Percentiles rank a stretch among this genome's conserved stretches.
Conservation (phyloP, 2,329 filamentous ascomycete species). For the Colletotrichum lentis region DNA sequence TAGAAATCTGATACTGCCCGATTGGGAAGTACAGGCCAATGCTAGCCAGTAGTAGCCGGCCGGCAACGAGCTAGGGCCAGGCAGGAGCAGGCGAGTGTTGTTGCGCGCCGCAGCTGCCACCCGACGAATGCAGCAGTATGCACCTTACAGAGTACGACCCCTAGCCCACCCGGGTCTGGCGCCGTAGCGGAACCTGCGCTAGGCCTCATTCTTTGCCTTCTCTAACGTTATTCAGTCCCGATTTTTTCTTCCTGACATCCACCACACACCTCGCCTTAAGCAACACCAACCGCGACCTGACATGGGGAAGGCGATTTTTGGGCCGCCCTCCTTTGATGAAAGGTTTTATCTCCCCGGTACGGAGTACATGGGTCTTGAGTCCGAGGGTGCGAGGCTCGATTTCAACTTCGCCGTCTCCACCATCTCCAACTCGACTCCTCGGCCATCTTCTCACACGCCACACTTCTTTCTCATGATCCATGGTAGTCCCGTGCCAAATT, state of each 20-base stretch:
- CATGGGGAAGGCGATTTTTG: not conserved
- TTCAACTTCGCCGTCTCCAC: not conserved
- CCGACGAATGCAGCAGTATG: not conserved
- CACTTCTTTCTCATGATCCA: constrained; percentile 8
- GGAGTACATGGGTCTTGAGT: constrained; percentile 2
- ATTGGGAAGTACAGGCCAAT: constrained; percentile 18
- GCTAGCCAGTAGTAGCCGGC: constrained; percentile 22
- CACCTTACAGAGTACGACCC: constrained; percentile 3
- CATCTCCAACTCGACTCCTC: constrained; percentile 12
- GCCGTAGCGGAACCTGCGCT: constrained; percentile 18
- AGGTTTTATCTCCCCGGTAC: not conserved
- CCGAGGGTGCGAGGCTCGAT: constrained; percentile 19
- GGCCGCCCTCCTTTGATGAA: not conserved
- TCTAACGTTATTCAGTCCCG: constrained; percentile 25
- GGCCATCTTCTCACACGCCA: constrained; percentile 1
- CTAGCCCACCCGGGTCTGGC: constrained; percentile 20
- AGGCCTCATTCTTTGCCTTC: constrained; percentile 3
- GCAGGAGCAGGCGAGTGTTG: constrained; percentile 32
- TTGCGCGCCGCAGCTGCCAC: constrained; percentile 17
- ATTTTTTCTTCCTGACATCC: constrained; percentile 1
- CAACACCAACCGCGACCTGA: not conserved
- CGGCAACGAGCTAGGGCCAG: constrained; percentile 10
- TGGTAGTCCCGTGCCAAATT: constrained; percentile 13
- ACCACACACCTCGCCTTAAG: not conserved
- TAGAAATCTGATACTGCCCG: constrained; percentile 23